A percentile compares a stretch with the other conserved stretches of the same genome.
Conservation (phyloP, 139 green algal genomes). For the Picochlorum sp. region DNA sequence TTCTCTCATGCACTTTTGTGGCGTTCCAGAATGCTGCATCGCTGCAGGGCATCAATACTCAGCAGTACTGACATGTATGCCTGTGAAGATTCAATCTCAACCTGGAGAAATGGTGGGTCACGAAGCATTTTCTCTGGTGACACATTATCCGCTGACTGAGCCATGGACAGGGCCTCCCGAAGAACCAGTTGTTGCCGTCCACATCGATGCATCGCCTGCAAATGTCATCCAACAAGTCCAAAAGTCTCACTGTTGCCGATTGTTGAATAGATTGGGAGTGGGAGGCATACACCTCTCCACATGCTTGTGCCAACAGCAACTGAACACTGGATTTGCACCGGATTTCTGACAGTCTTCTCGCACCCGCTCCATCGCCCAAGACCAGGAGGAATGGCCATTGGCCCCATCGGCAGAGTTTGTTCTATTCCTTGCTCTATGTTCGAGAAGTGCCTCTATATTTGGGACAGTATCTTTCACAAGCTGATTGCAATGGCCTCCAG, state of each 20-base stretch:
- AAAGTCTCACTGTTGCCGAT: slow-evolving; percentile 35
- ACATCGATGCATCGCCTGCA: slow-evolving; percentile 45
- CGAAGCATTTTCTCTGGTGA: slow-evolving; percentile 33
- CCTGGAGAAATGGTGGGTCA: slow-evolving; percentile 85
- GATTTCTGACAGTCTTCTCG: slow-evolving; percentile 68
- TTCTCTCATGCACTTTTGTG: slow-evolving; percentile 9
- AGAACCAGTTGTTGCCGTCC: slow-evolving; percentile 62
- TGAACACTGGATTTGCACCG: slow-evolving; percentile 63
- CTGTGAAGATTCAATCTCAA: slow-evolving; percentile 81
- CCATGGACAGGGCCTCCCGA: slow-evolving; percentile 46
- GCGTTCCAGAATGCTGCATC: slow-evolving; percentile 25
- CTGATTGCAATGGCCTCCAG: slow-evolving; percentile 34
- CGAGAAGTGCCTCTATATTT: slow-evolving; percentile 28
- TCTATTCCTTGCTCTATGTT: slow-evolving; percentile 9
- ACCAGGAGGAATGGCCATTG: slow-evolving; percentile 25
- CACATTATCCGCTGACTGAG: slow-evolving; percentile 56
- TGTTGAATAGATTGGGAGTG: slow-evolving; percentile 33
- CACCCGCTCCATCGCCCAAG: slow-evolving; percentile 56
- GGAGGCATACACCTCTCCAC: slow-evolving; percentile 51
- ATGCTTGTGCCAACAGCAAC: slow-evolving; percentile 67
- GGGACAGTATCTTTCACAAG: slow-evolving; percentile 48
- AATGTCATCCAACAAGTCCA: slow-evolving; percentile 59
- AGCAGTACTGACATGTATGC: slow-evolving; percentile 71
- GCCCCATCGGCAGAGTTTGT: slow-evolving; percentile 4
- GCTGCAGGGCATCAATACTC: slow-evolving; percentile 3